phyloP scores from a whole-genome alignment of 2,329 filamentous ascomycete genomes.

The Penicillium corylophilum region DNA sequence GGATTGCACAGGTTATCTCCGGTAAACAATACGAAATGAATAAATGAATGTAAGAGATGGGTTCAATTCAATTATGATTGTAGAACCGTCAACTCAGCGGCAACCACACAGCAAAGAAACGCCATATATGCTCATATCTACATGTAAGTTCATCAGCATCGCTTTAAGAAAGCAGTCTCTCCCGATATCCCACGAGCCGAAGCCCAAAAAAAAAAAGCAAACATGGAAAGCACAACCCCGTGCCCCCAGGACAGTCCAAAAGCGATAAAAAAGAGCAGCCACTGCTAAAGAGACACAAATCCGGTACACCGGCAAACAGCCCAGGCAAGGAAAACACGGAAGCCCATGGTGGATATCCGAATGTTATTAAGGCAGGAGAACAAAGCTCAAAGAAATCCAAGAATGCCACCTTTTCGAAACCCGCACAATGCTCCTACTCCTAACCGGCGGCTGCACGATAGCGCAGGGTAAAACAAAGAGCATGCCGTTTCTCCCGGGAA shows the following conservation, averaged over 20 bases:
- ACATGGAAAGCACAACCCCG: constrained; percentile 21
- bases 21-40: neutral
- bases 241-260: constrained; percentile 19
- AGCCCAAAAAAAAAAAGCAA: constrained; percentile 29
- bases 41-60: constrained; percentile 12
- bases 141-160: constrained; percentile 36
- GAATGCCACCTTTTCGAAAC: constrained; percentile 32
- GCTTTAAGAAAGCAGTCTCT: constrained; percentile 35
- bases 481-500: neutral
- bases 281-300: constrained; percentile 7
- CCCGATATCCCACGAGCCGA: constrained; percentile 20
- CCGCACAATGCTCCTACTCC: constrained; percentile 25
- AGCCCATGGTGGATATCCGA: constrained; percentile 18
- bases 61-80: constrained; percentile 26
- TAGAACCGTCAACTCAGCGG: constrained; percentile 24
- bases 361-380: constrained; percentile 17
- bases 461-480: constrained; percentile 17
- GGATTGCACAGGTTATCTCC: neutral
- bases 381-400: constrained; percentile 15
- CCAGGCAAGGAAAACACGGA: constrained; percentile 17
- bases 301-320: constrained; percentile 17
- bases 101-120: constrained; percentile 29
- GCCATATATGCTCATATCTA: constrained; percentile 45
- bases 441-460: constrained; percentile 21
- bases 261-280: constrained; percentile 11